phyloP scores from a whole-genome alignment of 2,329 filamentous ascomycete genomes.

The Apiospora phragmitis region DNA sequence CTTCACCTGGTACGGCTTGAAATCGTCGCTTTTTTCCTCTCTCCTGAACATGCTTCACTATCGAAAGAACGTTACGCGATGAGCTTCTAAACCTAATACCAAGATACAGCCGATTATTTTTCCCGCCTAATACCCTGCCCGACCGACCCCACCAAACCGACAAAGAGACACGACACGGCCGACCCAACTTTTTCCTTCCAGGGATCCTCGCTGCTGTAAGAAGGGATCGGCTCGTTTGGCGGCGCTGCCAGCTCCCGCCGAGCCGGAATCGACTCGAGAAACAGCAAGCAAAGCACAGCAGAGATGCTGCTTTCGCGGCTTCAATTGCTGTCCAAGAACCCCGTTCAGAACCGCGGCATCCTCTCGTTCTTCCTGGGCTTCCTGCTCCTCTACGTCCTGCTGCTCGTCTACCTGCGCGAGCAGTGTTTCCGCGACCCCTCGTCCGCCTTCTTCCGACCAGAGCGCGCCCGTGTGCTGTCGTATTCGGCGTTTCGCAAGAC shows the following conservation, averaged over 20 bases:
- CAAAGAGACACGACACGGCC: background rate
- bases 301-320: slow-evolving; percentile 5
- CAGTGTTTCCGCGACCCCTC: slow-evolving; percentile 26
- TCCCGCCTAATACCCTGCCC: background rate
- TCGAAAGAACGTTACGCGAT: background rate
- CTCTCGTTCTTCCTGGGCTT: slow-evolving; percentile 24
- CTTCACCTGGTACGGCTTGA: background rate
- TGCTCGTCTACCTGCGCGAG: slow-evolving; percentile 21
- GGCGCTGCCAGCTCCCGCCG: background rate
- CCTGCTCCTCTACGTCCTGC: slow-evolving; percentile 21
- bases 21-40: background rate
- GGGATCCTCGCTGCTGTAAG: slow-evolving; percentile 1
- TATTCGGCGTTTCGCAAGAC: slow-evolving; percentile 26
- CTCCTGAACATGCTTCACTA: background rate
- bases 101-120: background rate
- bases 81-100: background rate
- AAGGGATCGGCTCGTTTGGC: background rate
- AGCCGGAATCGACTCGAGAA: background rate
- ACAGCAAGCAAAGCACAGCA: background rate
- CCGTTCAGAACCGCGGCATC: slow-evolving; percentile 19
- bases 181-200: slow-evolving; percentile 4
- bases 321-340: slow-evolving; percentile 4
- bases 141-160: background rate
- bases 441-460: slow-evolving; percentile 25
- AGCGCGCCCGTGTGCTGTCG: slow-evolving; percentile 23